Evolutionary conservation across 2,329 filamentous ascomycete genomes (phyloP).

Genomic region (Clathrospora elynae): DNA sequence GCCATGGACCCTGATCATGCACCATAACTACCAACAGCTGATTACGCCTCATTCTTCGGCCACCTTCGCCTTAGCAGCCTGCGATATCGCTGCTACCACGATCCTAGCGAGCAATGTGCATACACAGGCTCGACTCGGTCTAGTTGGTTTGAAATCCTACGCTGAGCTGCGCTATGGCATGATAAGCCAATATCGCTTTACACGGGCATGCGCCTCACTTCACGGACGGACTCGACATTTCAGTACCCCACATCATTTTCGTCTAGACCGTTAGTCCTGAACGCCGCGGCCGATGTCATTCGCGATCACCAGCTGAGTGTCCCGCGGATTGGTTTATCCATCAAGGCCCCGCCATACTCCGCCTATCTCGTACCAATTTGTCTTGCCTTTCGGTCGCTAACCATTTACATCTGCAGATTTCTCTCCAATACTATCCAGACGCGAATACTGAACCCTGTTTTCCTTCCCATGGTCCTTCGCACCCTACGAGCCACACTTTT

Average conservation of each 20-base stretch:
- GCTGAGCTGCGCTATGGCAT: slow-evolving; percentile 11
- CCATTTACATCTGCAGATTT: slow-evolving; percentile 46
- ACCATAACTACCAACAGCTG: slow-evolving; percentile 18
- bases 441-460: slow-evolving; percentile 50
- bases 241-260: slow-evolving; percentile 5
- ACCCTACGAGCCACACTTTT: slow-evolving; percentile 79
- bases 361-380: slow-evolving; percentile 34
- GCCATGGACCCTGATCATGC: slow-evolving; percentile 28
- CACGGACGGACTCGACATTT: slow-evolving; percentile 15
- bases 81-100: slow-evolving; percentile 32
- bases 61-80: slow-evolving; percentile 19
- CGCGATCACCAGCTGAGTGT: slow-evolving; percentile 31
- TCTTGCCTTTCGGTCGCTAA: slow-evolving; percentile 33
- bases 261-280: slow-evolving; percentile 6
- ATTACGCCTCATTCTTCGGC: slow-evolving; percentile 36
- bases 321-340: slow-evolving; percentile 23
- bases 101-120: slow-evolving; percentile 10
- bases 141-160: slow-evolving; percentile 6
- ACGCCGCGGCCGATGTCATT: slow-evolving; percentile 10
- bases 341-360: slow-evolving; percentile 18
- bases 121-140: slow-evolving; percentile 1
- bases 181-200: slow-evolving; percentile 16
- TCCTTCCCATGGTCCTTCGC: slow-evolving; percentile 60
- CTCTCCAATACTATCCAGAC: slow-evolving; percentile 53
- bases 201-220: slow-evolving; percentile 28